Evolutionary conservation across 2,329 filamentous ascomycete species (phyloP).

Genomic region (Myriosclerotinia scirpicola): DNA sequence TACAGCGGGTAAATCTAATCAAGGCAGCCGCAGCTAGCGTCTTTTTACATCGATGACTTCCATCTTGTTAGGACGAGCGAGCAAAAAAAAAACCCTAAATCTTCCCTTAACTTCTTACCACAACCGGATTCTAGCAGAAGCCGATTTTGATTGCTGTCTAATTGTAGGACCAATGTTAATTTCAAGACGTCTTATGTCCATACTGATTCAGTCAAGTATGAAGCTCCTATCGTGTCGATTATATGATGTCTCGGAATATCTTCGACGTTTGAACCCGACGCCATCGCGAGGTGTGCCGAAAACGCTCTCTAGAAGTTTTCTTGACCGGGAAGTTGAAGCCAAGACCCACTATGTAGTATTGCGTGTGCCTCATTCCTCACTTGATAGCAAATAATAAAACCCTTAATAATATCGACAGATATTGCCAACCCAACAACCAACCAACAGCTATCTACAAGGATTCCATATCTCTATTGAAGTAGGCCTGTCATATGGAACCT

Average conservation of each 20-base stretch:
- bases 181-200: background rate
- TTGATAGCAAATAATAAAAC: background rate
- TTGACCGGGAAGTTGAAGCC: background rate
- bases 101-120: background rate
- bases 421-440: background rate
- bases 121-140: background rate
- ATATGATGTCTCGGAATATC: slow-evolving; percentile 4
- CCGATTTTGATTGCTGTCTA: background rate
- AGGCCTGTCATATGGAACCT: slow-evolving; percentile 1
- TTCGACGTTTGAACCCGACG: background rate
- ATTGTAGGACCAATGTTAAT: background rate
- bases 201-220: background rate
- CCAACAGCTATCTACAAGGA: slow-evolving; percentile 1
- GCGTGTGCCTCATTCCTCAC: background rate
- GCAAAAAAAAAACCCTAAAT: background rate
- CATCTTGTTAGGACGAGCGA: background rate
- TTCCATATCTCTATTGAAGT: background rate
- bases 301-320: background rate
- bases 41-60: background rate
- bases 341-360: background rate
- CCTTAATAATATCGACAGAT: background rate
- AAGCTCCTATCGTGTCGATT: background rate
- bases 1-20: background rate
- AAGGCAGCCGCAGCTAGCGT: background rate
- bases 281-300: background rate